Base-by-base conservation (phyloP, 73 alveolate species). In the Halteria grandinella region DNA sequence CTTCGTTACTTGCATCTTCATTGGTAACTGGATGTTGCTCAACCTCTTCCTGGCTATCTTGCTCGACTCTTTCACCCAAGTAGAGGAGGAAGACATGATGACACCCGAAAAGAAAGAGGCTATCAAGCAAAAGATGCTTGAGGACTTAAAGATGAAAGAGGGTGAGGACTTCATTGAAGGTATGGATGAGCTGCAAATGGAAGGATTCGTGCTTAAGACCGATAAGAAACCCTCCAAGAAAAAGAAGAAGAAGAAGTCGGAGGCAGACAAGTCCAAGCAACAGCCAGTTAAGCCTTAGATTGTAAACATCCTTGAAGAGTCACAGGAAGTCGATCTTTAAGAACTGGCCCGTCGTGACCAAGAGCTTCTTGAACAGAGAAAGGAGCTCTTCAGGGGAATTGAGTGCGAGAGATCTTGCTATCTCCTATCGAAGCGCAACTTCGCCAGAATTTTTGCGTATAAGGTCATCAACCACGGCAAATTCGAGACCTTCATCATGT, bases 361-460 rank as follows among this genome's bases (percentile, higher is more conserved):
- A n/a, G n/a, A n/a, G n/a, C n/a, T n/a, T n/a, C n/a, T n/a, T n/a
- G n/a, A 12, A n/a, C n/a, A n/a, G n/a, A n/a, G 28, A 48, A 64
- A 74, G 47, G 59, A 60, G 51, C 49, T 88, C 54, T 95, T 77
- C 74, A 85, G 79, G 34, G 96, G 91, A 59, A 87, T 88, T 23
- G 94, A 85, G 63, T 93, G 98, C 72, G 89, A 88, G 44, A 63
- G 88, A 50, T 75, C 97, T 14, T 48, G 88, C 21, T 91, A 79
- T 75, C 15, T 95, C 15, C 89, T 94, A 33, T 55, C 83, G 17
- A 89, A 93, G 64, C 55, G 84, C 20, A 91, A 83, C 79, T 43
- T 51, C 27, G 54, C 94, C 37, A 93, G 99, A 77, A 80, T 33
- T 15, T 71, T 69, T 45, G 88, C 93, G 52, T 88, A 88, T 36